Conservation (phyloP, 176 grass and related monocot genomes). For the Phragmites australis region DNA sequence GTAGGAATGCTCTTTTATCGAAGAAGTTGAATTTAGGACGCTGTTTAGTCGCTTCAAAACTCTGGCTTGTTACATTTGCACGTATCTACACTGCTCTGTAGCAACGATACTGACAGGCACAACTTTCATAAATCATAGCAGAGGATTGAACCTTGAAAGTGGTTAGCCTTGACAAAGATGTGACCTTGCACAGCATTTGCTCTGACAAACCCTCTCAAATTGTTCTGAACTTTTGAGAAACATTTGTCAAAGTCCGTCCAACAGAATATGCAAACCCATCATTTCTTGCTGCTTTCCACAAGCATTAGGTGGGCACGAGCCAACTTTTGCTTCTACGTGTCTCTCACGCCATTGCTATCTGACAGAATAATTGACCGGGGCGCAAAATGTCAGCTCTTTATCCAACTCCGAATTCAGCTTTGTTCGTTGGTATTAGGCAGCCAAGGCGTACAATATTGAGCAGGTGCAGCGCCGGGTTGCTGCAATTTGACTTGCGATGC, state of each 20-base stretch:
- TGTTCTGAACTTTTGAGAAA: background rate
- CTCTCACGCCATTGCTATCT: background rate
- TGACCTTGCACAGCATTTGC: background rate
- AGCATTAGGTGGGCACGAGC: slow-evolving; percentile 12
- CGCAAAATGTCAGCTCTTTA: slow-evolving; percentile 28
- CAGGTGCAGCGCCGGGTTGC: background rate
- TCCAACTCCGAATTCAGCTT: slow-evolving; percentile 25
- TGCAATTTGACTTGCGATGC: slow-evolving; percentile 3
- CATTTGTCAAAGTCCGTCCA: slow-evolving; percentile 1
- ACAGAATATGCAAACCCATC: background rate
- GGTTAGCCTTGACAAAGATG: background rate
- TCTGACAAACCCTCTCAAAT: background rate
- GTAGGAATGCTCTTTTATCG: background rate
- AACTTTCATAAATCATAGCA: background rate
- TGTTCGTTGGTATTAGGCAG: slow-evolving; percentile 46
- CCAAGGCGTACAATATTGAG: background rate
- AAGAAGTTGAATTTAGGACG: background rate
- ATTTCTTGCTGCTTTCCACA: slow-evolving; percentile 4
- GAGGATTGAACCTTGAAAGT: background rate
- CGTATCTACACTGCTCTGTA: background rate
- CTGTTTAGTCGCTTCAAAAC: background rate
- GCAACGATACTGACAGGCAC: background rate
- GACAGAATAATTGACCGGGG: slow-evolving; percentile 9
- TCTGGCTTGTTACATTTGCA: background rate
- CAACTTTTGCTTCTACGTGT: background rate